Percentiles rank a stretch among this genome's conserved stretches.
Evolutionary conservation across 2,329 filamentous ascomycete genomes (phyloP).

Genomic region (Pseudogymnoascus sp.): DNA sequence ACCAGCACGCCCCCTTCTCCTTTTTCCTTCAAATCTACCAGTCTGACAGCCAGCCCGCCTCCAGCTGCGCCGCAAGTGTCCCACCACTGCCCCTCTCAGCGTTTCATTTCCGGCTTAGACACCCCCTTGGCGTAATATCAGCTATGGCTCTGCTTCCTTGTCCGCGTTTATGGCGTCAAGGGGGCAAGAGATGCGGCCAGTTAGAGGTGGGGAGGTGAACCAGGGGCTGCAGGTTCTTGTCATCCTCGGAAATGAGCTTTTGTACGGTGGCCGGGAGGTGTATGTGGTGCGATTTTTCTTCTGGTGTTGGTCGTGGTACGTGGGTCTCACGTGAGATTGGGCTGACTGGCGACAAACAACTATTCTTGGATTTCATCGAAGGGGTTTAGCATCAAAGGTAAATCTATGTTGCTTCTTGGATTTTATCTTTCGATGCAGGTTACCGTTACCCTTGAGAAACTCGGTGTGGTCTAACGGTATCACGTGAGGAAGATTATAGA

Average conservation of each 20-base stretch:
- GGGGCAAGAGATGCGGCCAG: neutral
- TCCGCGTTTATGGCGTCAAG: constrained; percentile 4
- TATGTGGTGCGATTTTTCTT: neutral
- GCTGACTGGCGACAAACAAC: neutral
- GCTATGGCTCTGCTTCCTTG: neutral
- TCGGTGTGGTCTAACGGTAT: neutral
- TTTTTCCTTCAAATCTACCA: neutral
- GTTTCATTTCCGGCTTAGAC: neutral
- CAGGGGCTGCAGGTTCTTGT: neutral
- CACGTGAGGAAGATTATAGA: neutral
- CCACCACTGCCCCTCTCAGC: neutral
- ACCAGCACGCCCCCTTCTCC: neutral
- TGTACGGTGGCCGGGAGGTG: neutral
- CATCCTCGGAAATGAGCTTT: neutral
- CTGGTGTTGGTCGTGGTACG: neutral
- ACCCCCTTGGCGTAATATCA: neutral
- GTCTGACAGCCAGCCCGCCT: neutral
- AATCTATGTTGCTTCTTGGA: neutral
- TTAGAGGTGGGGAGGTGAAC: neutral
- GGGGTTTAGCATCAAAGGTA: neutral
- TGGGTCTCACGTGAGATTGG: neutral
- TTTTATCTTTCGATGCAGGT: neutral
- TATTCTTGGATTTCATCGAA: neutral
- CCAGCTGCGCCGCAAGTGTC: neutral
- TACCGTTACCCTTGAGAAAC: neutral